Base-by-base conservation (phyloP, 495 filamentous ascomycete genomes). In the Tuber magnatum region DNA sequence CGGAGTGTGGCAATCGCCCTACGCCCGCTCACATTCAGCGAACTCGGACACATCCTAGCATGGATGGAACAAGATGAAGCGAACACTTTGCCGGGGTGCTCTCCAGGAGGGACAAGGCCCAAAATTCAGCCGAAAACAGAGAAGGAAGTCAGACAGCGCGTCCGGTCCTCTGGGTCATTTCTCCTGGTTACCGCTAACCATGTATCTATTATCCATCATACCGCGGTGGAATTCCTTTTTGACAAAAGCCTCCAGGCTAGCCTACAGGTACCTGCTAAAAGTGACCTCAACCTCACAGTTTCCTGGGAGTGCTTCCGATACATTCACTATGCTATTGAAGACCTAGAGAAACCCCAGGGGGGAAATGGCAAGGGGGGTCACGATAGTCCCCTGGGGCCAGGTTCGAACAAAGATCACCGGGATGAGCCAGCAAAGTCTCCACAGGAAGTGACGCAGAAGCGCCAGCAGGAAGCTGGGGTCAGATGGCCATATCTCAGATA, bases 51-150 rank as follows among this genome's bases (percentile, higher is more conserved):
- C 8, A 48, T 9, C 20, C 20, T 48, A 24, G 22, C 6, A 24
- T 24, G 4, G 1, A 48, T 48, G 7, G 46, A 48, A 24, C 7
- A 48, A 48, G 8, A 3, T 2, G 39, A 40, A 12, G 2, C 24
- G 24, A 9, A 9, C 6, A 7, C 7, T 24, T 1, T 0, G 22
- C 18, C 20, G 6, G 2, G 7, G 18, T 18, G 0, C 18, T 0
- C 18, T 22, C 0, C 0, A 0, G 18, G 18, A 18, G 44, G 3
- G 18, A 7, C 5, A 0, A 1, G 5, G 16, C 5, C 16, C 3
- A 22, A 46, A 24, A 24, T 24, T 48, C 46, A 9, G 46, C 22
- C 6, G 22, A 48, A 9, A 48, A 48, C 20, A 48, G 20, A 9
- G 8, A 6, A 24, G 6, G 22, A 48, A 8, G 24, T 48, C 6